Percentiles rank a stretch among this genome's conserved stretches.
Conservation (phyloP, 106 monocot species). For the Alisma plantagoaquatica region DNA sequence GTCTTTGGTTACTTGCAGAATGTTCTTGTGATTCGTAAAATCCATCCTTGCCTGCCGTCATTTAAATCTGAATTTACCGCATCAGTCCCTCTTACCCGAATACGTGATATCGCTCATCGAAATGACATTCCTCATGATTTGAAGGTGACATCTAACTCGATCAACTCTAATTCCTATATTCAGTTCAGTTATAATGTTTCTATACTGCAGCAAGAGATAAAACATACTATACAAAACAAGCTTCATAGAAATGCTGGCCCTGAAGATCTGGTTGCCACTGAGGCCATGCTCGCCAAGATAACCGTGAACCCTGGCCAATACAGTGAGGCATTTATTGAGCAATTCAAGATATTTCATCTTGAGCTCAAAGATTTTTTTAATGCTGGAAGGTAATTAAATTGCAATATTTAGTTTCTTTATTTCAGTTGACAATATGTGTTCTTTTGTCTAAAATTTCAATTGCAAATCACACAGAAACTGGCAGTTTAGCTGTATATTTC, state of each 20-base stretch:
- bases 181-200: too few species aligned
- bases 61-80: conserved; percentile 97
- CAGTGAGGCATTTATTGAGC: conserved; percentile 72
- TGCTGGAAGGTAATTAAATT: conserved; percentile 68
- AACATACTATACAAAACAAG: conserved; percentile 98
- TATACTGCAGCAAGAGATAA: conserved; percentile 99
- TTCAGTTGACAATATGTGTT: neutral
- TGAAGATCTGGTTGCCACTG: conserved; percentile 95
- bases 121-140: conserved; percentile 93
- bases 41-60: conserved; percentile 90
- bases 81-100: conserved; percentile 94
- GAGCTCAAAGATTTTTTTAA: conserved; percentile 99
- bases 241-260: conserved; percentile 98
- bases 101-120: conserved; percentile 96
- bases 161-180: neutral
- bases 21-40: conserved; percentile 65
- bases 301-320: conserved; percentile 73
- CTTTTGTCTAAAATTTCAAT: too few species aligned
- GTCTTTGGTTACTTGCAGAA: too few species aligned
- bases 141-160: conserved; percentile 43
- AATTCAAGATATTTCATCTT: conserved; percentile 84
- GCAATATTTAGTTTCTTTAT: neutral
- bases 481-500: too few species aligned
- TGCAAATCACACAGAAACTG: too few species aligned
- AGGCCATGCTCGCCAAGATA: conserved; percentile 85